Evolutionary conservation across 1,139 yeast species (phyloP), one percentile per base, ranked within the genome.

Genomic region (Hanseniaspora uvarum): DNA sequence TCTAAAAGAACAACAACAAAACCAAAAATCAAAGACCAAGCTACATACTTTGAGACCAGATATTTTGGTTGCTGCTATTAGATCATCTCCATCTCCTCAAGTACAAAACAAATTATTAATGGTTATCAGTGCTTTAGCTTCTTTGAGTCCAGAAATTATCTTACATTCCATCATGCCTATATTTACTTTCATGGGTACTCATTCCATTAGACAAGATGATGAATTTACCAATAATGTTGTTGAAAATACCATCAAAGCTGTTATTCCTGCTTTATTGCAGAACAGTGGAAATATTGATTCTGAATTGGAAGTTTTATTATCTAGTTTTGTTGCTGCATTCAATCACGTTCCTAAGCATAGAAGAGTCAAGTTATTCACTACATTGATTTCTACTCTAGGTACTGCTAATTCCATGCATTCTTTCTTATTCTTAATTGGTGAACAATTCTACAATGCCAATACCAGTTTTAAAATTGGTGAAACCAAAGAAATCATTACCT

Each of bases 171-270:
- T 94, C 14, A 92, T 92, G 99, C 98, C 99, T 19, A 89, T 92
- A 54, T 92, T 92, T 72, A 94, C 98, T 0, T 94, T 92, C 63
- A 92, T 92, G 98, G 99, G 99, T 56, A 95, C 97, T 31, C 95
- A 88, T 63, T 88, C 97, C 12, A 79, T 94, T 52, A 83, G 96
- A 64, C 96, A 92, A 70, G 98, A 92, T 68, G 97, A 92, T 66
- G 96, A 88, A 63, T 89, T 86, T 65, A 86, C 96, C 1, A 85
- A 85, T 46, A 84, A 86, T 59, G 96, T 92, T 39, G 87, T 94
- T 58, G 95, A 88, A 63, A 94, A 87, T 66, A 92, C 99, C 2
- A 84, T 92, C 53, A 74, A 86, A 16, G 83, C 86, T 61, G 96
- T 92, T 51, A 82, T 92, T 46, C 98, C 98, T 4, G 96, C 97